Percentiles rank a stretch among this genome's conserved stretches.
Evolutionary conservation across 352 stramenopile genomes (phyloP).

Genomic region (Lagenidium giganteum): DNA sequence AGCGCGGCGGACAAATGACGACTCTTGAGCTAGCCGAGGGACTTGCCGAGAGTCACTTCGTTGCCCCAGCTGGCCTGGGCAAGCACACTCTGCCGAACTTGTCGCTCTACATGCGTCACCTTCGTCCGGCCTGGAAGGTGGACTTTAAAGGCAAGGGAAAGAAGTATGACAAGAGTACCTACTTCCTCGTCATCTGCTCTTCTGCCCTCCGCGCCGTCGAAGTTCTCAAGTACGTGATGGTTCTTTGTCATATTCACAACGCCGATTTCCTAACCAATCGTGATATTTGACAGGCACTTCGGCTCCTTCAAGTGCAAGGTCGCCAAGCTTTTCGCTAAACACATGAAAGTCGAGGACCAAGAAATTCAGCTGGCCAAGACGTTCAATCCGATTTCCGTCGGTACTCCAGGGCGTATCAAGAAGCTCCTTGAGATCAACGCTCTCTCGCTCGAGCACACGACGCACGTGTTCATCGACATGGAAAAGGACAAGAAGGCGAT

Average conservation of each 20-base stretch:
- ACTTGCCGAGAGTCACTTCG: slow-evolving; percentile 75
- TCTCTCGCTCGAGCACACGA: slow-evolving; percentile 75
- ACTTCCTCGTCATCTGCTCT: slow-evolving; percentile 89
- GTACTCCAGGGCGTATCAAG: slow-evolving; percentile 72
- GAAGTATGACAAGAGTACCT: slow-evolving; percentile 85
- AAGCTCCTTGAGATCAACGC: slow-evolving; percentile 73
- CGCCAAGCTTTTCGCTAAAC: slow-evolving; percentile 96
- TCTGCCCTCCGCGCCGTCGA: slow-evolving; percentile 90
- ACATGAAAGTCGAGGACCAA: slow-evolving; percentile 90
- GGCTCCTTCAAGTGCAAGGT: slow-evolving; percentile 85
- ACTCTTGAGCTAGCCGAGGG: slow-evolving; percentile 76
- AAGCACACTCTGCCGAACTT: slow-evolving; percentile 79
- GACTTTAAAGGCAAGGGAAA: slow-evolving; percentile 74
- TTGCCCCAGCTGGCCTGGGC: slow-evolving; percentile 45
- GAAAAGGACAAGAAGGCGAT: slow-evolving; percentile 85
- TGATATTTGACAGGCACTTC: slow-evolving; percentile 35
- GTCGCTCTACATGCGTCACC: slow-evolving; percentile 66
- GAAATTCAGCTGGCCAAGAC: slow-evolving; percentile 65
- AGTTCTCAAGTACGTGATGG: slow-evolving; percentile 89
- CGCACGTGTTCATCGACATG: slow-evolving; percentile 81
- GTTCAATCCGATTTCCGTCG: slow-evolving; percentile 77
- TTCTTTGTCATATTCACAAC: slow-evolving; percentile 34
- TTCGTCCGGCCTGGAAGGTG: slow-evolving; percentile 69
- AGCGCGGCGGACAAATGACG: slow-evolving; percentile 75
- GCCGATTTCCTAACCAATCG: slow-evolving; percentile 50